Evolutionary conservation across 768 basidiomycete species (phyloP).

Genomic region (Pilatotrama ljubarskyi): DNA sequence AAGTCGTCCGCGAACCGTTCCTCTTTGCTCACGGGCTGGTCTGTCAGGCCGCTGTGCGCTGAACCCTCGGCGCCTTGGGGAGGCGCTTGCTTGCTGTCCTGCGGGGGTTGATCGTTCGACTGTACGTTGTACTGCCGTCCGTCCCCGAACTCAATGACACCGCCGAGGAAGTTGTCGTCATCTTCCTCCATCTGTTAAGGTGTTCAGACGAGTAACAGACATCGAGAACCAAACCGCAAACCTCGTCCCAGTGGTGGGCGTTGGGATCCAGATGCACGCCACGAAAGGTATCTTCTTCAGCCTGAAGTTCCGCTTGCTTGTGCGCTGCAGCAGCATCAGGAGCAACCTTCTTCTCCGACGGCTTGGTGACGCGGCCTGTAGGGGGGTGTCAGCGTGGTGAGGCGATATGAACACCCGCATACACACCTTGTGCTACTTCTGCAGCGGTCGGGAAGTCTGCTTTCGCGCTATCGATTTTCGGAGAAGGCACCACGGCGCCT

Average conservation of each 20-base stretch:
- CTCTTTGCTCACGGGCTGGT: slow-evolving; percentile 70
- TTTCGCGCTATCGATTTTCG: slow-evolving; percentile 44
- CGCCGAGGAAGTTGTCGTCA: slow-evolving; percentile 84
- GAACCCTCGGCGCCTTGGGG: slow-evolving; percentile 1
- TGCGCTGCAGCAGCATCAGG: slow-evolving; percentile 53
- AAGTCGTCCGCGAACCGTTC: slow-evolving; percentile 93
- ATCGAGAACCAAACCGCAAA: slow-evolving; percentile 39
- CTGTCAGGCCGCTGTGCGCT: slow-evolving; percentile 13
- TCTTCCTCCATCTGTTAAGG: slow-evolving; percentile 70
- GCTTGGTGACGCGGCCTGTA: slow-evolving; percentile 24
- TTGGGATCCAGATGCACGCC: slow-evolving; percentile 93
- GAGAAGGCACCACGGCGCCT: slow-evolving; percentile 30
- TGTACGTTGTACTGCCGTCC: slow-evolving; percentile 89
- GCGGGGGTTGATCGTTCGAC: slow-evolving; percentile 40
- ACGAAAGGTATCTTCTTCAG: slow-evolving; percentile 92
- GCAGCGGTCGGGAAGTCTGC: slow-evolving; percentile 96
- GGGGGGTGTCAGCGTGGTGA: not conserved
- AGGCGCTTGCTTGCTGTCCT: slow-evolving; percentile 4
- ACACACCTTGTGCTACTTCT: slow-evolving; percentile 85
- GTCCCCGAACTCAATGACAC: slow-evolving; percentile 94
- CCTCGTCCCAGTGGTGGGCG: slow-evolving; percentile 98
- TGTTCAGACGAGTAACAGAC: not conserved
- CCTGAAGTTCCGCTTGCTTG: slow-evolving; percentile 72
- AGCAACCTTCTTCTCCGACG: slow-evolving; percentile 39
- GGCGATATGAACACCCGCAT: not conserved